Percentiles rank a stretch among this genome's conserved stretches.
Evolutionary conservation across 1,284 basidiomycete genomes (phyloP).

Genomic region (Mycena citricolor): DNA sequence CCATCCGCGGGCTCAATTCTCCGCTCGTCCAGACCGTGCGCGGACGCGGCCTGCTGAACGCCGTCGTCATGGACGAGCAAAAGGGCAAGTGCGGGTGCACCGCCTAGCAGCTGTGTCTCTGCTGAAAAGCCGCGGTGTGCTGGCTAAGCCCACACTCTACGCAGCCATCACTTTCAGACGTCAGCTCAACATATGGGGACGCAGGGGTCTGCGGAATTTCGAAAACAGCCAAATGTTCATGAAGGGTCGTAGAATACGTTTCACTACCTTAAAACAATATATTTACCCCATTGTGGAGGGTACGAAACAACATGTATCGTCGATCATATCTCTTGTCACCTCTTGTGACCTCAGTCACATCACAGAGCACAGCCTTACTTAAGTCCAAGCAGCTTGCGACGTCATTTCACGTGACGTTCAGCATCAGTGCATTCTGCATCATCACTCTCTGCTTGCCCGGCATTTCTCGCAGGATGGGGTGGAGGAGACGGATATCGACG

Average conservation of each 20-base stretch:
- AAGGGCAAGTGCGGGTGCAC: conserved; percentile 75
- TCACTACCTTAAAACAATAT: too few relatives aligned
- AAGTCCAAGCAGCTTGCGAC: too few relatives aligned
- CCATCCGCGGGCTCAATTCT: conserved; percentile 63
- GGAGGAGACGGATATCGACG: conserved; percentile 23
- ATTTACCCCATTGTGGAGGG: conserved; percentile 43
- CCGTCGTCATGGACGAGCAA: conserved; percentile 89
- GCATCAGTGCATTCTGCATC: conserved; percentile 35
- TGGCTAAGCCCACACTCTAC: conserved; percentile 90
- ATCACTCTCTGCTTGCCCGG: conserved; percentile 17
- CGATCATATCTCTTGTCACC: too few relatives aligned
- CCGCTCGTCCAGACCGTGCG: conserved; percentile 76
- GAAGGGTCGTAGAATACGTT: too few relatives aligned
- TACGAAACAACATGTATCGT: conserved; percentile 31
- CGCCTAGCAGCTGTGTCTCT: conserved; percentile 97
- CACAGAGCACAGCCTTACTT: too few relatives aligned
- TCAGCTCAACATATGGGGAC: too few relatives aligned
- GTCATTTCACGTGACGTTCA: conserved; percentile 36
- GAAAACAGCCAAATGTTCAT: too few relatives aligned
- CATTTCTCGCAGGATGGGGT: conserved; percentile 9
- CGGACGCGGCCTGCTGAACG: conserved; percentile 89
- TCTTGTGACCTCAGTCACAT: too few relatives aligned
- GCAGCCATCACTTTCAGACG: too few relatives aligned
- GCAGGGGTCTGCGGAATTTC: too few relatives aligned
- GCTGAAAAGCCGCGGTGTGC: conserved; percentile 85